These are phyloP conservation scores for Phaeosphaeriaceae sp. DNA, from an alignment of 2,329 filamentous ascomycete genomes.

Conservation along the genomic window DNA sequence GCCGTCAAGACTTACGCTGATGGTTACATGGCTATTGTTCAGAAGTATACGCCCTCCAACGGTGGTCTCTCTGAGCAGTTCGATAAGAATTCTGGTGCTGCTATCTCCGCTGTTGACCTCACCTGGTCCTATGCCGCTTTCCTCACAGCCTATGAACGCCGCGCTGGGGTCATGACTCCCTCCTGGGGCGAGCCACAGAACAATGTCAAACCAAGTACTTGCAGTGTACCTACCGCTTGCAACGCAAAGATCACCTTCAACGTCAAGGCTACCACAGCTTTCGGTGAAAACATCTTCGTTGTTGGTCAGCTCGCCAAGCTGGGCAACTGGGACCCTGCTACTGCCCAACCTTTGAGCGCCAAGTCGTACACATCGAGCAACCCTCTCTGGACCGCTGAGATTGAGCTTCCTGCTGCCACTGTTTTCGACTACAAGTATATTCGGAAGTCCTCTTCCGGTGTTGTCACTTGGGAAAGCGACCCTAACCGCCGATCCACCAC, in stretches of 20 bases:
- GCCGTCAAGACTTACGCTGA: conserved; percentile 70
- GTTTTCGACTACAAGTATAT: conserved; percentile 56
- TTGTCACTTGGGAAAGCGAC: conserved; percentile 54
- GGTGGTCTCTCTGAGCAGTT: conserved; percentile 75
- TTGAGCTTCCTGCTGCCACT: conserved; percentile 51
- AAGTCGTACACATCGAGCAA: conserved; percentile 51
- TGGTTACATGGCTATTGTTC: conserved; percentile 58
- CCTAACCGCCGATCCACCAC: conserved; percentile 51
- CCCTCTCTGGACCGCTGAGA: conserved; percentile 55
- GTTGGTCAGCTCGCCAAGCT: conserved; percentile 52
- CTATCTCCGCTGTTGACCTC: conserved; percentile 70
- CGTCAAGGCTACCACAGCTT: conserved; percentile 55
- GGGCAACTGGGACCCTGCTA: conserved; percentile 52
- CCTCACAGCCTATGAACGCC: conserved; percentile 55
- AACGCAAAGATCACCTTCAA: conserved; percentile 51
- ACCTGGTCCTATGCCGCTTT: conserved; percentile 79
- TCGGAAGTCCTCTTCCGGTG: conserved; percentile 52
- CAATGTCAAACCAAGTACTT: conserved; percentile 53
- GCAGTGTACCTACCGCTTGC: conserved; percentile 25
- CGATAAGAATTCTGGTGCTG: conserved; percentile 55
- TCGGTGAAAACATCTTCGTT: conserved; percentile 58
- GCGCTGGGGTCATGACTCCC: conserved; percentile 16
- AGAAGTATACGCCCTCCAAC: conserved; percentile 61
- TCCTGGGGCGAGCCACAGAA: conserved; percentile 41
- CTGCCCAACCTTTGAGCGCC: conserved; percentile 49